phyloP scores from a whole-genome alignment of 768 basidiomycete genomes.

The Ramaria rubella region DNA sequence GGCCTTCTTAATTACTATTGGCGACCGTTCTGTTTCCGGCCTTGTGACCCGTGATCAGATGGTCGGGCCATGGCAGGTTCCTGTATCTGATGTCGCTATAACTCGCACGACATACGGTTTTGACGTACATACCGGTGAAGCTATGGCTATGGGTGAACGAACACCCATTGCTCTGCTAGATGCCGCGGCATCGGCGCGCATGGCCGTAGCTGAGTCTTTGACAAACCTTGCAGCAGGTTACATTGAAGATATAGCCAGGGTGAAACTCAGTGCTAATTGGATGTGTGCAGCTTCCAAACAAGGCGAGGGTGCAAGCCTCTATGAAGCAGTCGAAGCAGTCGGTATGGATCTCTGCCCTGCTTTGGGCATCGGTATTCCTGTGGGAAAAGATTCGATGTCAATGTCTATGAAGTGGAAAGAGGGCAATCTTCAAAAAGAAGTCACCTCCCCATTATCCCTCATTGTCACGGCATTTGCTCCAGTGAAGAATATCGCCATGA shows the following conservation, averaged over 20 bases:
- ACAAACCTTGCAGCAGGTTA: conserved; percentile 85
- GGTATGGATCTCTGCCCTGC: conserved; percentile 92
- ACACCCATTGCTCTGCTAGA: conserved; percentile 86
- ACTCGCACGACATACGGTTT: conserved; percentile 95
- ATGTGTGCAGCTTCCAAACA: conserved; percentile 92
- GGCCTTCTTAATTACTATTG: conserved; percentile 97
- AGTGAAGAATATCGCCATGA: conserved; percentile 67
- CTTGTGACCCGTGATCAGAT: conserved; percentile 96
- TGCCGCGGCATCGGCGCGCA: conserved; percentile 86
- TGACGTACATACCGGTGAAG: conserved; percentile 76
- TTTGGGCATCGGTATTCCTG: conserved; percentile 88
- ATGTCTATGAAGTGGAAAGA: conserved; percentile 96
- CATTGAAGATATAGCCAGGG: conserved; percentile 56
- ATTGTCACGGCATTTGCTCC: conserved; percentile 94
- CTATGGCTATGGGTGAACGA: conserved; percentile 98
- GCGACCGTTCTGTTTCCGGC: conserved; percentile 90
- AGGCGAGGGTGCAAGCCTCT: conserved; percentile 84
- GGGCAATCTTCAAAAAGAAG: conserved; percentile 60
- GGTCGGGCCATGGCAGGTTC: conserved; percentile 99
- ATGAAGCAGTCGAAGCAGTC: conserved; percentile 84
- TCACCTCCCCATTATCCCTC: conserved; percentile 86
- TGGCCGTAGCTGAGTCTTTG: conserved; percentile 92
- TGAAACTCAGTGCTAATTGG: conserved; percentile 99
- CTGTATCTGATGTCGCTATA: conserved; percentile 94
- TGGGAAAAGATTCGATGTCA: conserved; percentile 99